A percentile compares a stretch with the other conserved stretches of the same genome.
These are phyloP conservation scores for Priceomyces medius DNA, from an alignment of 805 yeast genomes.

Conservation along the genomic window DNA sequence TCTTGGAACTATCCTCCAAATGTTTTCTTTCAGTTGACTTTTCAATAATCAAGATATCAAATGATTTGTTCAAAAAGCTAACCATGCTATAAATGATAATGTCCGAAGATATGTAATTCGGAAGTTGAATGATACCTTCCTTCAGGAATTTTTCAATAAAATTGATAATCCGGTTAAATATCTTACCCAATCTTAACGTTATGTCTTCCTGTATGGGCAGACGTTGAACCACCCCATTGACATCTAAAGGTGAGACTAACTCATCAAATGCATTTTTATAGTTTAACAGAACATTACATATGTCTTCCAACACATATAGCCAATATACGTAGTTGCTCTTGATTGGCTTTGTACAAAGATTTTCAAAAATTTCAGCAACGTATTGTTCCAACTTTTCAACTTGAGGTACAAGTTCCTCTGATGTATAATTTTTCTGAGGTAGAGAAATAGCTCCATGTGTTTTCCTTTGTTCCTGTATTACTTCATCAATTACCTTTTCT, in stretches of 20 bases:
- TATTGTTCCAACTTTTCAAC: constrained; percentile 19
- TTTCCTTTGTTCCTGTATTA: constrained; percentile 1
- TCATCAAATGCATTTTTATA: background rate
- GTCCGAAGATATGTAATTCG: constrained; percentile 4
- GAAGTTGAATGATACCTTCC: background rate
- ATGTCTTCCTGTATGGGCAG: constrained; percentile 3
- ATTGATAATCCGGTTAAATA: constrained; percentile 7
- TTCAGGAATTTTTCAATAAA: constrained; percentile 2
- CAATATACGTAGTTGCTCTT: constrained; percentile 19
- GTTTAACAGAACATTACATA: constrained; percentile 1
- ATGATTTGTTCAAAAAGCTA: constrained; percentile 6
- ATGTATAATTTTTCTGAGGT: background rate
- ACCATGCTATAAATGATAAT: constrained; percentile 7
- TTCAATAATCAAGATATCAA: constrained; percentile 14
- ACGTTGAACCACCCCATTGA: constrained; percentile 1
- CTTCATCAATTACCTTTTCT: constrained; percentile 1
- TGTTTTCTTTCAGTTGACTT: constrained; percentile 10
- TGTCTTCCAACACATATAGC: constrained; percentile 13
- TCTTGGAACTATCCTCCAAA: background rate
- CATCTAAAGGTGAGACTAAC: background rate
- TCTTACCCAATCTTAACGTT: constrained; percentile 10
- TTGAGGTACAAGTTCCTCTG: constrained; percentile 12
- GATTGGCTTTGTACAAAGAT: constrained; percentile 12
- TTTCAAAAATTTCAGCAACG: constrained; percentile 13
- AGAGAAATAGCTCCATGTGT: background rate